phyloP scores from a whole-genome alignment of 495 filamentous ascomycete genomes.

The Chlorociboria aeruginascens region DNA sequence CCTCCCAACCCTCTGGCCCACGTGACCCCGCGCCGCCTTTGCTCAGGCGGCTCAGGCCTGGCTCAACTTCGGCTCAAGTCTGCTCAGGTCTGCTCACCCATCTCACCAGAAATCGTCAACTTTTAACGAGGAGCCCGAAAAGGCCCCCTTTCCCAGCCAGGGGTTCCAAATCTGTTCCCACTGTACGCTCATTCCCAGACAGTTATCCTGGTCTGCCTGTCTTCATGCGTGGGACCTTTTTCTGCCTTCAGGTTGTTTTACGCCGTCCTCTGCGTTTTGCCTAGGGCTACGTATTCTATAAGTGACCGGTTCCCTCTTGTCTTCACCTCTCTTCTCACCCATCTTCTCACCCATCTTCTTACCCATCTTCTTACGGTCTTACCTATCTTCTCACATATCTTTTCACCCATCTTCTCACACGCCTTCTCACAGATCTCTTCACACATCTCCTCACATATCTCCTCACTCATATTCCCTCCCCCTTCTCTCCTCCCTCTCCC shows the following conservation, averaged over 20 bases:
- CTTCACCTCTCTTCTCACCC: constrained; percentile 7
- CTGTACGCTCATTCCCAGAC: constrained; percentile 8
- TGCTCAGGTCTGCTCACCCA: no score
- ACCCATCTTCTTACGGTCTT: no score
- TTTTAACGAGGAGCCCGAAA: not conserved
- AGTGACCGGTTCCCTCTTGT: constrained; percentile 10
- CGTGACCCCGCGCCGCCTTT: no score
- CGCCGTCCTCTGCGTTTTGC: constrained; percentile 5
- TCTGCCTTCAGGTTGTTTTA: constrained; percentile 8
- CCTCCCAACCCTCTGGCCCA: no score
- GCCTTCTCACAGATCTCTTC: not conserved
- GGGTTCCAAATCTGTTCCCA: constrained; percentile 9
- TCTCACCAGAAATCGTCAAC: no score
- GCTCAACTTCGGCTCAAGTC: no score
- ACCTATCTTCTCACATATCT: constrained; percentile 6
- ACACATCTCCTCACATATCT: no score
- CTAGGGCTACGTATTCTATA: constrained; percentile 11
- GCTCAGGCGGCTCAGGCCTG: no score
- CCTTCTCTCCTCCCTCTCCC: not conserved
- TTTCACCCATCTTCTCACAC: constrained; percentile 5
- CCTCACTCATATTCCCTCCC: not conserved
- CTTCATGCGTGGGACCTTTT: constrained; percentile 9
- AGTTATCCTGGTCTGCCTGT: constrained; percentile 9
- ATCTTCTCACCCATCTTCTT: constrained; percentile 3
- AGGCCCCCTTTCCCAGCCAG: constrained; percentile 6